Conservation (phyloP, 441 rosid genomes). For the Eruca vesicaria region DNA sequence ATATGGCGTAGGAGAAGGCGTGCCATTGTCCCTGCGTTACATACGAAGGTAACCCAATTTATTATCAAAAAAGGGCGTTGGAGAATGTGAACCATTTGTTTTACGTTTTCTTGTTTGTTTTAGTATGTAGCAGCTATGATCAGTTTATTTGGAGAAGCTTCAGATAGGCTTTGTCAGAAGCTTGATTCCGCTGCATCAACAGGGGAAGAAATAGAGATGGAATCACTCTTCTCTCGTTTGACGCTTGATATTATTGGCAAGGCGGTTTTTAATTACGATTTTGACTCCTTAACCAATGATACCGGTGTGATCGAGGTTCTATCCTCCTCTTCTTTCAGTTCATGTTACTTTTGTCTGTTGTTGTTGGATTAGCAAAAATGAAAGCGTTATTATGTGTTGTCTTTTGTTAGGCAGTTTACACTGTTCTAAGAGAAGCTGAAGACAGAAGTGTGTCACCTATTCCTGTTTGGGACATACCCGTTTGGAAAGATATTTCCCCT, state of each 20-base stretch:
- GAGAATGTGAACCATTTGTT: neutral
- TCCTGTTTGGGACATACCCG: slow-evolving; percentile 91
- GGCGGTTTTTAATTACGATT: slow-evolving; percentile 95
- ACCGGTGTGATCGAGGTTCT: slow-evolving; percentile 94
- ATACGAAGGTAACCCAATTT: slow-evolving; percentile 62
- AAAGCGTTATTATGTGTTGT: slow-evolving; percentile 11
- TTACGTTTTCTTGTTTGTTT: slow-evolving; percentile 12
- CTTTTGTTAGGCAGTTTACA: slow-evolving; percentile 77
- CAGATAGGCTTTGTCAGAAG: slow-evolving; percentile 91
- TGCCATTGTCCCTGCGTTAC: slow-evolving; percentile 93
- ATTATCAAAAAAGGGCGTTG: neutral
- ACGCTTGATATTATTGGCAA: slow-evolving; percentile 94
- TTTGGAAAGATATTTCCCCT: slow-evolving; percentile 96
- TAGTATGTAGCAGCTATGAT: slow-evolving; percentile 98
- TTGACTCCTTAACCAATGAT: slow-evolving; percentile 89
- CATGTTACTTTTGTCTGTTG: neutral
- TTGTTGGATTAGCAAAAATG: slow-evolving; percentile 7
- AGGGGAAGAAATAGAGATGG: slow-evolving; percentile 93
- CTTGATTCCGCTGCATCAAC: slow-evolving; percentile 74
- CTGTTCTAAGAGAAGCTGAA: slow-evolving; percentile 92
- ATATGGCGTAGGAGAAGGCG: slow-evolving; percentile 96
- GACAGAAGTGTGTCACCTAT: slow-evolving; percentile 93
- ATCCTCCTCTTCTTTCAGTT: neutral
- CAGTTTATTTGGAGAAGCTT: slow-evolving; percentile 78
- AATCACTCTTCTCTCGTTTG: slow-evolving; percentile 93